Evolutionary conservation across 2,329 filamentous ascomycete genomes (phyloP), one percentile per base, ranked within the genome.

Genomic region (Pseudogymnoascus sp.): DNA sequence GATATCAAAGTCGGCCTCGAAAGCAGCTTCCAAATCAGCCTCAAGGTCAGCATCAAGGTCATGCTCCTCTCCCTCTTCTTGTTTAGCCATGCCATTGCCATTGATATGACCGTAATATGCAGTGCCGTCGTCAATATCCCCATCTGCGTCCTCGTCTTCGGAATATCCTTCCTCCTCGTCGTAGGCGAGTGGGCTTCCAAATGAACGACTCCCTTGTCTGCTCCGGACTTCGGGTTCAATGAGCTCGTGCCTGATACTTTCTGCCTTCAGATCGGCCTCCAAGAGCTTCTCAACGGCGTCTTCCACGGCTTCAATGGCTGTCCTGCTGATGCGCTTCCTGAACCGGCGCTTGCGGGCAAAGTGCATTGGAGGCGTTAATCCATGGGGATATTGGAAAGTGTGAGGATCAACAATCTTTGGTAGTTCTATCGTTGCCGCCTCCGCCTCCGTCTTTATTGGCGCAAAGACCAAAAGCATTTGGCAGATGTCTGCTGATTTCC

Each of bases 401-500:
- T 67, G 64, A n/a, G 65, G 68, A 54, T 73, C 70, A n/a, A 74
- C 65, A 14, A 66, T 68, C 16, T 66, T 66, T 8, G 73, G 73
- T 26, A 74, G 63, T 2, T 64, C 54, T 16, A 70, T 69, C 6
- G 65, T 71, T 59, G 69, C 69, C 4, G 81, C 81, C 67, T 83
- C 80, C 18, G 80, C 76, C 66, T 85, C 82, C 5, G 74, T 82
- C 42, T 79, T 75, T 23, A 88, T 81, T 6, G 71, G 76, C 1
- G 86, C 86, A 63, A 88, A 77, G 0, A 90, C 84, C 14, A 89
- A 76, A 8, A 90, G 79, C 86, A 91, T 89, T 73, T 90, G 87
- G 66, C 84, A 87, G n/a, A 90, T 84, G 73, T 91, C 88, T 16
- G 85, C 85, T 23, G 84, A 85, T 73, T 91, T 91, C 76, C 86